Evolutionary conservation across 352 stramenopile genomes (phyloP).

Genomic region (Phytophthora rubi): DNA sequence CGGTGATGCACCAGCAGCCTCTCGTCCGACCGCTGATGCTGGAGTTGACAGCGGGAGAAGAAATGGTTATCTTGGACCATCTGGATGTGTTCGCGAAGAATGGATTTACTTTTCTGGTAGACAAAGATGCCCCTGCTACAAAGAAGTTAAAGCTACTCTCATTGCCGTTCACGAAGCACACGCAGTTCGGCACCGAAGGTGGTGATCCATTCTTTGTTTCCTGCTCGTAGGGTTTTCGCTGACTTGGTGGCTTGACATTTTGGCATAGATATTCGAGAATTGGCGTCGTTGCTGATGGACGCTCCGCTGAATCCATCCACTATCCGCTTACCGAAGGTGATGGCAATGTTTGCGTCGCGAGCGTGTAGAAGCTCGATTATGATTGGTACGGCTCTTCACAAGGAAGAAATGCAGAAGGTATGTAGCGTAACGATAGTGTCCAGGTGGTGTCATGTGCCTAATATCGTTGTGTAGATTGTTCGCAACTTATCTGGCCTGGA

Average conservation of each 20-base stretch:
- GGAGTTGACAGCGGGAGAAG: conserved; percentile 93
- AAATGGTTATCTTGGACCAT: conserved; percentile 95
- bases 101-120: conserved; percentile 89
- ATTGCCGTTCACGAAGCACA: conserved; percentile 90
- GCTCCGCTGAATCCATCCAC: conserved; percentile 51
- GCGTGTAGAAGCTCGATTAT: conserved; percentile 96
- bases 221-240: background rate
- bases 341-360: conserved; percentile 96
- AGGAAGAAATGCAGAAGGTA: conserved; percentile 93
- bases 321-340: conserved; percentile 93
- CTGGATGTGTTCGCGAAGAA: conserved; percentile 95
- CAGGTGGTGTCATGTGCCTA: background rate
- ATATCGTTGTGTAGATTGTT: conserved; percentile 64
- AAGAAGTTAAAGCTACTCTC: conserved; percentile 76
- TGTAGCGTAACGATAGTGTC: background rate
- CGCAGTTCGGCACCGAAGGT: conserved; percentile 87
- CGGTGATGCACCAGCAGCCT: conserved; percentile 95
- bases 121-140: conserved; percentile 53
- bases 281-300: conserved; percentile 85
- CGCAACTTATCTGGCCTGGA: conserved; percentile 90
- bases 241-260: conserved; percentile 1
- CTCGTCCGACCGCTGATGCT: conserved; percentile 93
- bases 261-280: conserved; percentile 85
- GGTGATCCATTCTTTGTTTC: conserved; percentile 1
- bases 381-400: conserved; percentile 95